Conservation (phyloP, 148 eudicot genomes). For the Vaccinium corymbosum region DNA sequence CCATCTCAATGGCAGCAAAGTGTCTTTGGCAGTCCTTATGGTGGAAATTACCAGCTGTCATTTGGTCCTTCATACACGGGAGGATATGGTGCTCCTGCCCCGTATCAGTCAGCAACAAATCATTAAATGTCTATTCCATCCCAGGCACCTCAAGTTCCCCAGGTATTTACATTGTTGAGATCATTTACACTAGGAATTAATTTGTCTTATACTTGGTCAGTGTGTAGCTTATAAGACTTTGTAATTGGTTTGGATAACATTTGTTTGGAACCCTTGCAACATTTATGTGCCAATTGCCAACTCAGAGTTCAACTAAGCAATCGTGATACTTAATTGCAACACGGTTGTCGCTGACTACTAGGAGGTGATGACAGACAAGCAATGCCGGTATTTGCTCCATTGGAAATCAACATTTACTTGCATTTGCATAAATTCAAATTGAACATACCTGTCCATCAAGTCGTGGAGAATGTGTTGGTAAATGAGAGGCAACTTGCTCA, state of each 20-base stretch:
- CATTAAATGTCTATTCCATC: constrained; percentile 64
- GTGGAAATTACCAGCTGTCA: constrained; percentile 49
- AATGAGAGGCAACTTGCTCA: no score
- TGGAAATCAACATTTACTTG: no score
- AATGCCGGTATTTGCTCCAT: no score
- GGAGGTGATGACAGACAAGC: no score
- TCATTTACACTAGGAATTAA: background rate
- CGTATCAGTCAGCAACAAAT: constrained; percentile 56
- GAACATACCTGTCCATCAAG: no score
- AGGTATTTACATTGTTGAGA: constrained; percentile 36
- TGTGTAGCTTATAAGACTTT: background rate
- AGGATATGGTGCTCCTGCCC: constrained; percentile 40
- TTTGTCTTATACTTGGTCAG: background rate
- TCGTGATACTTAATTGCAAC: no score
- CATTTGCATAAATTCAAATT: no score
- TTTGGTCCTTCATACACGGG: constrained; percentile 33
- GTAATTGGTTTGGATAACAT: background rate
- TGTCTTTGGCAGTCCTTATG: constrained; percentile 38
- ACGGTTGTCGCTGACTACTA: no score
- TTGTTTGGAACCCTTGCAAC: background rate
- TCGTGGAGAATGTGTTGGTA: no score
- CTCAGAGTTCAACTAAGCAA: no score
- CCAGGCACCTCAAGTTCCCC: constrained; percentile 50
- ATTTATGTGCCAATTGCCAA: no score
- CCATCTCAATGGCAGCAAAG: constrained; percentile 40